These are phyloP conservation scores for Trametes elegans DNA, from an alignment of 768 basidiomycete genomes.

Conservation along the genomic window DNA sequence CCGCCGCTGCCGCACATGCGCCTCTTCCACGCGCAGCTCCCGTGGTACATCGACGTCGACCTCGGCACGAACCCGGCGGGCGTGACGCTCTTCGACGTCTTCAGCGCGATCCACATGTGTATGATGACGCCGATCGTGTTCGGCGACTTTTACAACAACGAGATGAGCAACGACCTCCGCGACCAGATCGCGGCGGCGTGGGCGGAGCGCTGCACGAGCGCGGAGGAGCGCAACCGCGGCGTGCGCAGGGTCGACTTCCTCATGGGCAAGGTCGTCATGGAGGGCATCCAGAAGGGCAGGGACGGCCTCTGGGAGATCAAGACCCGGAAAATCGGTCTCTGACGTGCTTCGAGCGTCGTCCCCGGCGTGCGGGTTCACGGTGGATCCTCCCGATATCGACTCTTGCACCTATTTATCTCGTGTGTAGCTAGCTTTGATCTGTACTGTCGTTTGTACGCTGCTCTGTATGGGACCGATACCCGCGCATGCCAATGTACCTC, in stretches of 20 bases:
- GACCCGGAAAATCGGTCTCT: slow-evolving; percentile 32
- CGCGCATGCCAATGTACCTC: slow-evolving; percentile 4
- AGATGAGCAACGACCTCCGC: slow-evolving; percentile 46
- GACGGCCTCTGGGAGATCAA: slow-evolving; percentile 69
- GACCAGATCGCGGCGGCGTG: slow-evolving; percentile 45
- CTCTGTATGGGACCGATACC: slow-evolving; percentile 11
- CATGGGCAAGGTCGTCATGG: slow-evolving; percentile 48
- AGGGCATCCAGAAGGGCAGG: slow-evolving; percentile 51
- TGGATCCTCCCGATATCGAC: not conserved
- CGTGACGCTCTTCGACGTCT: slow-evolving; percentile 57
- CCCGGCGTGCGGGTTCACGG: not conserved
- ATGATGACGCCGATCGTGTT: slow-evolving; percentile 45
- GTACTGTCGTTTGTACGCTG: not conserved
- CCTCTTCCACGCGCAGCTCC: slow-evolving; percentile 53
- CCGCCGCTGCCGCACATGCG: slow-evolving; percentile 52
- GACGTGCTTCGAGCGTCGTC: not conserved
- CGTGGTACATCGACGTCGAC: slow-evolving; percentile 66
- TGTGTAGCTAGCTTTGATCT: slow-evolving; percentile 1
- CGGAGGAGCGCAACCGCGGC: slow-evolving; percentile 39
- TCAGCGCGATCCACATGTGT: slow-evolving; percentile 43
- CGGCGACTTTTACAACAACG: slow-evolving; percentile 59
- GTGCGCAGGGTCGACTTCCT: slow-evolving; percentile 61
- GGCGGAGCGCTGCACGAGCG: slow-evolving; percentile 39
- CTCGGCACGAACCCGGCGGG: slow-evolving; percentile 41
- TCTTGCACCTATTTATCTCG: slow-evolving; percentile 3